Base-by-base conservation (phyloP, 208 protist species). In the Trypanosoma boissoni region DNA sequence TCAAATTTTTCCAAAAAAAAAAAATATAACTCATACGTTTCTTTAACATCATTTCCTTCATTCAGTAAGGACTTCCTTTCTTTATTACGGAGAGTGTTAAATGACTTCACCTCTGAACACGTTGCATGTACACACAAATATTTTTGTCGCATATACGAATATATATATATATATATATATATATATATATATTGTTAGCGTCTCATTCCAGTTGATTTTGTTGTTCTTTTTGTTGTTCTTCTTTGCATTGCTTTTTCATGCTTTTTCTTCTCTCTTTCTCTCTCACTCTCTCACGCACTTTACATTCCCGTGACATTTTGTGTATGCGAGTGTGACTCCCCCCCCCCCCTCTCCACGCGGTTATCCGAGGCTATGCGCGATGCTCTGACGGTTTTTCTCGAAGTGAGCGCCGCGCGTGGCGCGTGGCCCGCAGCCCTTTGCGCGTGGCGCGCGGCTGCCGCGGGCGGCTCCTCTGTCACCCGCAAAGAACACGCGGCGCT, bases 391-490 rank as follows among this genome's bases (percentile, higher is more conserved):
- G 29, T 51, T 6, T 75, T 75, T 58, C 41, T 75, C 28, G 54
- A 75, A 48, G 68, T 55, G 24, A 75, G 68, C 44, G 68, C 68
- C 27, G 37, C 44, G 3, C 54, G 56, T 31, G 68, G 68, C 23
- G 60, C 62, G 48, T 75, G 68, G 68, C 31, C 32, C 12, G 20
- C 68, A 1, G 68, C 68, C 18, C 37, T 75, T n/a, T 28, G 50
- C 41, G 56, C 53, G 23, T 70, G 36, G 44, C 1, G 36, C 32
- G 50, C 69, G 31, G 43, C 49, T 10, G 32, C 14, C 4, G 34
- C 34, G 18, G 50, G 49, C 7, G 24, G 46, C 24, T 14, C 26
- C 31, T 29, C 14, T 3, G 8, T 53, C 23, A 45, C 50, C 16
- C 14, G 45, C 18, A 28, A 42, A n/a, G n/a, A n/a, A 2, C 58